phyloP scores from a whole-genome alignment of 2,329 filamentous ascomycete genomes.

The Curvularia sp. region DNA sequence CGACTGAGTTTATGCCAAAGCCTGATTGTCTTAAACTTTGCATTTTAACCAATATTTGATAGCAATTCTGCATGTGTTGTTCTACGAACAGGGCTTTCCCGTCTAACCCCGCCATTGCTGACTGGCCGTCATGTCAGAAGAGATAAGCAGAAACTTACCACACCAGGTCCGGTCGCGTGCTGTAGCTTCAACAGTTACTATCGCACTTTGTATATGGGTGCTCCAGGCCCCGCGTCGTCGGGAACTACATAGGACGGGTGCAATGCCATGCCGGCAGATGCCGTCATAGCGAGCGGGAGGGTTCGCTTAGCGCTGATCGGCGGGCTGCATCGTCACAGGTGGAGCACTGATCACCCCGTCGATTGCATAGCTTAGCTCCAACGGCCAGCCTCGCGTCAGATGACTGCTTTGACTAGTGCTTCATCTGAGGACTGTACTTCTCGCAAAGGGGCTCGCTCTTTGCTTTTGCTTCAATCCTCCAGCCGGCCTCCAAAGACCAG shows the following conservation, averaged over 20 bases:
- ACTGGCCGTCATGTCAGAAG: background rate
- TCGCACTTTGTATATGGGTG: background rate
- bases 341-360: conserved; percentile 14
- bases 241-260: conserved; percentile 1
- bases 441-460: background rate
- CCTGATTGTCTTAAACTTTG: background rate
- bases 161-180: background rate
- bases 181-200: background rate
- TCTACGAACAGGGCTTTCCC: background rate
- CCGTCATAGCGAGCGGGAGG: conserved; percentile 27
- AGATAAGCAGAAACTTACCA: background rate
- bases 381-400: conserved; percentile 16
- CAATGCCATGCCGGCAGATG: conserved; percentile 22
- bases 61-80: background rate
- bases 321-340: conserved; percentile 25
- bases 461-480: background rate
- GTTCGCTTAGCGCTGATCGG: conserved; percentile 16
- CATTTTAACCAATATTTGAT: background rate
- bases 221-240: background rate
- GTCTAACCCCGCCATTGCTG: conserved; percentile 4
- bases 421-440: background rate
- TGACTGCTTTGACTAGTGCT: conserved; percentile 11
- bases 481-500: background rate
- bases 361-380: conserved; percentile 12
- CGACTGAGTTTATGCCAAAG: background rate